phyloP scores from a whole-genome alignment of 2,329 filamentous ascomycete genomes.

The Corinectria fuckeliana region DNA sequence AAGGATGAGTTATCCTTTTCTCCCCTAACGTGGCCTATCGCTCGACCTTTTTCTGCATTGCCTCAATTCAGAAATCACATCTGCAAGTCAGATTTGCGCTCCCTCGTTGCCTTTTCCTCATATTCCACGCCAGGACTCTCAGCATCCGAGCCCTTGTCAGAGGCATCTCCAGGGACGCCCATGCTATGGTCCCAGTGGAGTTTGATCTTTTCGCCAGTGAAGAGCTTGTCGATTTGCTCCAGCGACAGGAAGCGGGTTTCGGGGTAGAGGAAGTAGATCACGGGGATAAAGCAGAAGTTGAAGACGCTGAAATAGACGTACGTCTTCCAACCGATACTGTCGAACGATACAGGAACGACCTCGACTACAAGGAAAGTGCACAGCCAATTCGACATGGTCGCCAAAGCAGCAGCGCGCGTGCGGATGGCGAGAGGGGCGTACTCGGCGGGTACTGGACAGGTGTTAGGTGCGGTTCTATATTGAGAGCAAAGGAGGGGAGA shows the following conservation, averaged over 20 bases:
- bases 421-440: conserved; percentile 50
- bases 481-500: not conserved
- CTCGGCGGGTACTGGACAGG: conserved; percentile 47
- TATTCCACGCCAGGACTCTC: conserved; percentile 26
- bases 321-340: conserved; percentile 46
- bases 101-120: conserved; percentile 28
- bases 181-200: conserved; percentile 43
- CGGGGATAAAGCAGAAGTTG: conserved; percentile 48
- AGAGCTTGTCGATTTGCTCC: conserved; percentile 55
- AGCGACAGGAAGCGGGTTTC: conserved; percentile 56
- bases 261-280: conserved; percentile 57
- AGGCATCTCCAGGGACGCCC: conserved; percentile 39
- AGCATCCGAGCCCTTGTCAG: conserved; percentile 21
- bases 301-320: conserved; percentile 48
- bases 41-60: not conserved
- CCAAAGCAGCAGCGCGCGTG: conserved; percentile 46
- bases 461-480: conserved; percentile 10
- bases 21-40: not conserved
- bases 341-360: conserved; percentile 47
- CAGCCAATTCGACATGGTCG: conserved; percentile 48
- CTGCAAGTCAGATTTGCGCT: conserved; percentile 15
- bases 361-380: conserved; percentile 48
- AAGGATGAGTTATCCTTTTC: no score
- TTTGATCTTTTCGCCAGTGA: conserved; percentile 42
- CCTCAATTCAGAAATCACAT: not conserved